Evolutionary conservation across 23 red algal species (phyloP).

Genomic region (Rhodosorus marinus): DNA sequence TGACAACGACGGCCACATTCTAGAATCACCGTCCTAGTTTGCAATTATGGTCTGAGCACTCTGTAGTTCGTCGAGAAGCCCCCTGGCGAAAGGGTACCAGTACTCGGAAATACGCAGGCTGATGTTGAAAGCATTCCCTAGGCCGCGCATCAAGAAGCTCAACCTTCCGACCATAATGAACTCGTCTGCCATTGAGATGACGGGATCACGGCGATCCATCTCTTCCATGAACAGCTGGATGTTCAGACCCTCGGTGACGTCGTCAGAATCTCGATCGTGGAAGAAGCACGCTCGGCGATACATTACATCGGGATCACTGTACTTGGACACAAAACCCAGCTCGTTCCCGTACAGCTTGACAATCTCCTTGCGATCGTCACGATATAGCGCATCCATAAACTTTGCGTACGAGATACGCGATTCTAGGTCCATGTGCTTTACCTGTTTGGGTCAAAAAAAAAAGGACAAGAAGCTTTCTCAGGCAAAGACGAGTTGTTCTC

Average conservation of each 20-base stretch:
- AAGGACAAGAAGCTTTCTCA: too few species aligned
- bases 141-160: slow-evolving; percentile 29
- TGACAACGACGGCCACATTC: too few species aligned
- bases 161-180: slow-evolving; percentile 46
- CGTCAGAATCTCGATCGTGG: slow-evolving; percentile 35
- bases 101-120: slow-evolving; percentile 23
- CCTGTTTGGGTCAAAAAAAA: too few species aligned
- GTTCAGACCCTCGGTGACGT: slow-evolving; percentile 41
- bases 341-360: slow-evolving; percentile 27
- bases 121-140: slow-evolving; percentile 59
- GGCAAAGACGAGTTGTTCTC: too few species aligned
- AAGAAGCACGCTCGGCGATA: slow-evolving; percentile 21
- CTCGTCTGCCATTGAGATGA: slow-evolving; percentile 32
- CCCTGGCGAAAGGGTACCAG: slow-evolving; percentile 28
- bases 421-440: slow-evolving; percentile 27
- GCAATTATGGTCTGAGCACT: too few species aligned
- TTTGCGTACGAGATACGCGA: slow-evolving; percentile 49
- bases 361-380: slow-evolving; percentile 30
- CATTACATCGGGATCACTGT: slow-evolving; percentile 39
- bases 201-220: slow-evolving; percentile 24
- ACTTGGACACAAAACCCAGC: slow-evolving; percentile 22
- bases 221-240: slow-evolving; percentile 39
- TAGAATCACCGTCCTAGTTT: too few species aligned
- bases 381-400: slow-evolving; percentile 23
- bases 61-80: too few species aligned